These are phyloP conservation scores for Daedalea quercina DNA, from an alignment of 768 basidiomycete genomes.

Conservation along the genomic window DNA sequence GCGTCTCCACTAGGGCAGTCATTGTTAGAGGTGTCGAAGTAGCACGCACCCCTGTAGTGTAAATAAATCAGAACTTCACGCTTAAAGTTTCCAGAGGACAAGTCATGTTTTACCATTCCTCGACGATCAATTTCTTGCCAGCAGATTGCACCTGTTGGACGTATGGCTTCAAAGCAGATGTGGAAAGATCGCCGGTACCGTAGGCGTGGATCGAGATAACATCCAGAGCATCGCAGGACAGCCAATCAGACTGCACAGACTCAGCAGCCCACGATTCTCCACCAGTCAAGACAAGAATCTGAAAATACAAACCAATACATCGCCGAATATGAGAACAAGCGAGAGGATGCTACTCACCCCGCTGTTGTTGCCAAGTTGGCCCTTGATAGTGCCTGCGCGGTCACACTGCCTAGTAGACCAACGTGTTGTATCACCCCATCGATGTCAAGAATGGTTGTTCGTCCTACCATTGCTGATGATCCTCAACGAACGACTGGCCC, in stretches of 20 bases:
- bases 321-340: background rate
- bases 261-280: conserved; percentile 23
- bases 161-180: conserved; percentile 16
- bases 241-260: conserved; percentile 19
- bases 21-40: conserved; percentile 20
- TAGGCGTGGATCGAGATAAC: conserved; percentile 33
- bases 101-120: conserved; percentile 26
- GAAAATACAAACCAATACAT: background rate
- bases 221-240: conserved; percentile 24
- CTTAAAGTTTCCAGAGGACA: background rate
- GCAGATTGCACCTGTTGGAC: conserved; percentile 25
- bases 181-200: conserved; percentile 23
- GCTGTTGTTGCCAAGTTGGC: conserved; percentile 15
- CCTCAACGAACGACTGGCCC: conserved; percentile 18
- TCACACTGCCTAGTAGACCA: conserved; percentile 20
- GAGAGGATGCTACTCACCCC: conserved; percentile 8
- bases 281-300: conserved; percentile 24
- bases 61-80: background rate
- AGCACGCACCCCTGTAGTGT: conserved; percentile 21
- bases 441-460: background rate
- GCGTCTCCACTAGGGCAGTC: conserved; percentile 20
- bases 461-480: conserved; percentile 11
- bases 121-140: conserved; percentile 29
- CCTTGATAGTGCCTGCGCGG: conserved; percentile 21
- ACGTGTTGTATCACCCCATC: background rate